Evolutionary conservation across 1,284 basidiomycete species (phyloP).

Genomic region (Stygiomarasmius scandens): DNA sequence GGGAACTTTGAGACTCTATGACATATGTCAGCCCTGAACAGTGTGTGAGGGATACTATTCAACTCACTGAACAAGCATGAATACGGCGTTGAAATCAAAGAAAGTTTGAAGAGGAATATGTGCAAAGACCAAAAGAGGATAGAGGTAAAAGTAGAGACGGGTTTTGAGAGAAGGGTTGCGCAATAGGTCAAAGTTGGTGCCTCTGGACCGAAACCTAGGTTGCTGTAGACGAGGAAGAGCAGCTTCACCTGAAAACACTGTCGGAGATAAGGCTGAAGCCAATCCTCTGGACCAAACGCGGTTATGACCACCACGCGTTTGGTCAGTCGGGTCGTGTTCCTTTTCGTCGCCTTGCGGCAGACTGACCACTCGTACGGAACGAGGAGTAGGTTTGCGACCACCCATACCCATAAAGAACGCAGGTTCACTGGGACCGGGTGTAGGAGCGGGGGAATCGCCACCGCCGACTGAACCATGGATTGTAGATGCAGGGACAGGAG

Average conservation of each 20-base stretch:
- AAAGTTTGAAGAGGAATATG: conserved; percentile 76
- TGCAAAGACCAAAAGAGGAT: conserved; percentile 67
- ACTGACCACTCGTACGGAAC: conserved; percentile 77
- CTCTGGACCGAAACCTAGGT: conserved; percentile 65
- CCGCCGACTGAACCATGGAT: conserved; percentile 60
- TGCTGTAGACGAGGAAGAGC: conserved; percentile 41
- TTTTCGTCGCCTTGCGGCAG: conserved; percentile 49
- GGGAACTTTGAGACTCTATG: conserved; percentile 69
- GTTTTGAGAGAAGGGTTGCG: conserved; percentile 58
- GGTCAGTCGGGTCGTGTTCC: conserved; percentile 49
- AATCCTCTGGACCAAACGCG: conserved; percentile 67
- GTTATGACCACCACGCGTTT: conserved; percentile 44
- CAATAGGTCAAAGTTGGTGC: conserved; percentile 66
- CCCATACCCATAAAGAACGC: conserved; percentile 44
- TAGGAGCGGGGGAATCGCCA: conserved; percentile 24
- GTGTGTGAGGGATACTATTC: background rate
- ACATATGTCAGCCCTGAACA: background rate
- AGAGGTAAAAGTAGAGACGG: conserved; percentile 65
- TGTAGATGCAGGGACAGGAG: conserved; percentile 71
- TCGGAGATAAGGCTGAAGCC: conserved; percentile 48
- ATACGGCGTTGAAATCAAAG: conserved; percentile 82
- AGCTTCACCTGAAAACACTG: conserved; percentile 43
- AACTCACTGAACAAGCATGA: conserved; percentile 75
- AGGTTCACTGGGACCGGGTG: conserved; percentile 44
- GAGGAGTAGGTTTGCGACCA: conserved; percentile 74